Evolutionary conservation across 345 rosid genomes (phyloP).

Genomic region (Abelmoschus esculentus): DNA sequence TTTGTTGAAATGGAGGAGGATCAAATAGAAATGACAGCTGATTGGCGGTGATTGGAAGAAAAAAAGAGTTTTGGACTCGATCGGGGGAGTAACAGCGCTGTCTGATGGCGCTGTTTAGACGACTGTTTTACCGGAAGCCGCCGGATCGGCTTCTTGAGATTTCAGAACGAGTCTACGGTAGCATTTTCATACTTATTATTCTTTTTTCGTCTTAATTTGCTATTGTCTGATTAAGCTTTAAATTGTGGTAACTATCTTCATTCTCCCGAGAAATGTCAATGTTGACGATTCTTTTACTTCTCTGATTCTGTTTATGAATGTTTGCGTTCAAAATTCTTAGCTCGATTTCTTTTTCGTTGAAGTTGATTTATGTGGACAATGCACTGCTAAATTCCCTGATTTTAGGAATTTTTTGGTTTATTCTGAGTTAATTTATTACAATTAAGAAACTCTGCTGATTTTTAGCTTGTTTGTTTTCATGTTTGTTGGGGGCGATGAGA

Average conservation of each 20-base stretch:
- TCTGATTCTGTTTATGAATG: background rate
- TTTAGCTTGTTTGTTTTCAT: background rate
- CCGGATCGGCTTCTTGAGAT: constrained; percentile 99
- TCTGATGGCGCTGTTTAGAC: constrained; percentile 99
- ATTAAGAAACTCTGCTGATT: background rate
- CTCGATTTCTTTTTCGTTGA: background rate
- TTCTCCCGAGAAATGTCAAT: background rate
- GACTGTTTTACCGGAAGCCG: constrained; percentile 95
- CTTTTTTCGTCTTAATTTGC: background rate
- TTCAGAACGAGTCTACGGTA: constrained; percentile 97
- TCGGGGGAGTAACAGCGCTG: constrained; percentile 96
- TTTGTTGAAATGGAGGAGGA: background rate
- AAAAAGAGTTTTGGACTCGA: constrained; percentile 69
- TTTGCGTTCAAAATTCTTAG: background rate
- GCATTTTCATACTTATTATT: background rate
- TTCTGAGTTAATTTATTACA: background rate
- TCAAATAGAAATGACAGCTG: constrained; percentile 26
- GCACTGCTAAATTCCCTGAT: background rate
- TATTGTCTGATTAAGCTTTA: background rate
- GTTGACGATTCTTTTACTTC: background rate
- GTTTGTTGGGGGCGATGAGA: background rate
- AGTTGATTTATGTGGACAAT: constrained; percentile 2
- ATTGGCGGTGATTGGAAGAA: constrained; percentile 20
- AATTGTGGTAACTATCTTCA: background rate
- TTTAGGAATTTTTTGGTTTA: background rate